A percentile compares a stretch with the other conserved stretches of the same genome.
These are phyloP conservation scores for Phytophthora cryptogea DNA, from an alignment of 352 stramenopile genomes.

Conservation along the genomic window DNA sequence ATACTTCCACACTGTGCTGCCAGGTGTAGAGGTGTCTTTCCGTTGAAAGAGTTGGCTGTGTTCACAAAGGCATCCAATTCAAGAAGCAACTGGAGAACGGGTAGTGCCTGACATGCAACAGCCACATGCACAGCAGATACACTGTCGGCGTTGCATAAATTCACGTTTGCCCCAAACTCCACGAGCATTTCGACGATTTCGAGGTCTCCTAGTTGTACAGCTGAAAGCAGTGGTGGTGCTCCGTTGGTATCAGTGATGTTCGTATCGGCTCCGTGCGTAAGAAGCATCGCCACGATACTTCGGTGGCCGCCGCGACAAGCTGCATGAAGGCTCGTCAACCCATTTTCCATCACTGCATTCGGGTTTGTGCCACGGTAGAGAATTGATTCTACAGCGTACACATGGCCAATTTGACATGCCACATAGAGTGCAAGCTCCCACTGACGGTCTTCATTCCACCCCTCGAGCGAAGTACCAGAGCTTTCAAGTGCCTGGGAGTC, in stretches of 20 bases:
- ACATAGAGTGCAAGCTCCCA: constrained; percentile 63
- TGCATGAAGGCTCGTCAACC: constrained; percentile 48
- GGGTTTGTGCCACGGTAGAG: constrained; percentile 47
- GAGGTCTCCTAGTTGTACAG: constrained; percentile 51
- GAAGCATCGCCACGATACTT: constrained; percentile 49
- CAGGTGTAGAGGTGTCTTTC: constrained; percentile 64
- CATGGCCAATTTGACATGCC: constrained; percentile 53
- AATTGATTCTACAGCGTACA: constrained; percentile 49
- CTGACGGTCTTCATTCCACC: constrained; percentile 37
- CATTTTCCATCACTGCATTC: constrained; percentile 45
- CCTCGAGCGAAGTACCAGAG: constrained; percentile 14
- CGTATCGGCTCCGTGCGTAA: constrained; percentile 48
- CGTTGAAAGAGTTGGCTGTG: constrained; percentile 48
- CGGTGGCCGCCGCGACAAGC: constrained; percentile 50
- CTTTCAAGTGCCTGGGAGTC: constrained; percentile 35
- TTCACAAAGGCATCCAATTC: constrained; percentile 56
- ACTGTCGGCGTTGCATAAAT: constrained; percentile 44
- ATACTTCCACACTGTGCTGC: constrained; percentile 55
- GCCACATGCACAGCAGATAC: constrained; percentile 59
- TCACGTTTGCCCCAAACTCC: constrained; percentile 52
- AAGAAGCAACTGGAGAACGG: constrained; percentile 47
- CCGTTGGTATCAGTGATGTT: constrained; percentile 44
- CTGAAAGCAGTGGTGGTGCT: constrained; percentile 55
- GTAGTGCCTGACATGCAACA: constrained; percentile 44
- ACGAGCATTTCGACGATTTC: constrained; percentile 55